Percentiles rank a stretch among this genome's conserved stretches.
These are phyloP conservation scores for Rhamnella rubrinervis DNA, from an alignment of 331 rosid genomes.

Conservation along the genomic window DNA sequence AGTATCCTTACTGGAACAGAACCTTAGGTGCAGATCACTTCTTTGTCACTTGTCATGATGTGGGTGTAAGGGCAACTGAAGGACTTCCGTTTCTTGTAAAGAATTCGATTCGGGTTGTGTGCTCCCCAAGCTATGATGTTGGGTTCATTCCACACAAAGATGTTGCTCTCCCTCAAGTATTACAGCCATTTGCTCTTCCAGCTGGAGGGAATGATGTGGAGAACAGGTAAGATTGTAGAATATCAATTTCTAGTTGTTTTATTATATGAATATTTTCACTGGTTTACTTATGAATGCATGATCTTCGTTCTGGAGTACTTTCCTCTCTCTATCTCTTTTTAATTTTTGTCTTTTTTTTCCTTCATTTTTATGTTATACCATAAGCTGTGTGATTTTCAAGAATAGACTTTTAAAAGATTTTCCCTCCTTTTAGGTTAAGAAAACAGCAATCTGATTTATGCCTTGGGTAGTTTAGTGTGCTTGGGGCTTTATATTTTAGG, in stretches of 20 bases:
- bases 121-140: slow-evolving; percentile 96
- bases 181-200: slow-evolving; percentile 97
- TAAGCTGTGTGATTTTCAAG: neutral
- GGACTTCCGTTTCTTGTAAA: slow-evolving; percentile 79
- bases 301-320: neutral
- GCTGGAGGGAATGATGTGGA: slow-evolving; percentile 90
- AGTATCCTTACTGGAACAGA: slow-evolving; percentile 98
- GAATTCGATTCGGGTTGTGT: slow-evolving; percentile 90
- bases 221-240: slow-evolving; percentile 55
- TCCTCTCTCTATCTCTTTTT: no score
- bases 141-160: slow-evolving; percentile 98
- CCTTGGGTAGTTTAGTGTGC: no score
- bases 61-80: slow-evolving; percentile 95
- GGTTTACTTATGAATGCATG: neutral
- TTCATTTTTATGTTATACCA: neutral
- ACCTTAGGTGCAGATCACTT: slow-evolving; percentile 98
- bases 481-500: no score
- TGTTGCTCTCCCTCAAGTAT: slow-evolving; percentile 91
- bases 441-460: no score
- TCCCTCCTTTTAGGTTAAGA: no score
- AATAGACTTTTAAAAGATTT: no score
- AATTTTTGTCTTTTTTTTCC: no score
- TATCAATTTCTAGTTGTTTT: slow-evolving; percentile 1
- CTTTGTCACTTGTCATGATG: slow-evolving; percentile 97
- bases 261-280: neutral